Evolutionary conservation across 352 stramenopile species (phyloP), one percentile per base, ranked within the genome.

Genomic region (Phytophthora litchii): DNA sequence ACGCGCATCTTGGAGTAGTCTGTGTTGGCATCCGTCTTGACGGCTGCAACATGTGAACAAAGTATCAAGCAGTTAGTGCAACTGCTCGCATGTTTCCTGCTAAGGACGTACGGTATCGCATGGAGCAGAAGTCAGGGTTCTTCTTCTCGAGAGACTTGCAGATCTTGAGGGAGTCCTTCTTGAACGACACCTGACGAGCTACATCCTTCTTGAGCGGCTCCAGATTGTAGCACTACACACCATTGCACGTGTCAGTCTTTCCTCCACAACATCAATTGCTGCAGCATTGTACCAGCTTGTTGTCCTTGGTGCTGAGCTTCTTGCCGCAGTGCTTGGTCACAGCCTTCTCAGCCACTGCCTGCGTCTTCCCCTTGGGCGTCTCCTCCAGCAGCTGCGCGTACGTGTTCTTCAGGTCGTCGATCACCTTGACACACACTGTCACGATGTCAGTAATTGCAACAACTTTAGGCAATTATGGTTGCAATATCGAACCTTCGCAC

Each of bases 1-100:
- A 98, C 94, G 55, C 92, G 90, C 67, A 98, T 71, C 77, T 97
- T 98, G 32, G 77, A 88, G 83, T 98, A 98, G 64, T 98, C 91
- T 67, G 94, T 97, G 74, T 91, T 94, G 54, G 89, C 87, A 44
- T 97, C 92, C 47, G 96, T 91, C 79, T 98, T 98, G 56, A 98
- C 83, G 35, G 93, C 92, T 96, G 40, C 31, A 59, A 16, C 10
- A 43, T 1, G 10, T n/a, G 4, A 40, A 48, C 13, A 60, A 13
- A 54, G 10, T 7, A 60, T 29, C 32, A 53, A 27, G 5, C 23
- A 27, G 23, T 27, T 27, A 27, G 23, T 27, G 23, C 23, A 27
- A 5, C 23, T 27, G 23, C 3, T 5, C 23, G 23, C 23, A 5
- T 27, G 3, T 27, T 5, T 5, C 3, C 23, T 27, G n/a, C 23